Base-by-base conservation (phyloP, 345 rosid genomes). In the Eucalyptus cloeziana region DNA sequence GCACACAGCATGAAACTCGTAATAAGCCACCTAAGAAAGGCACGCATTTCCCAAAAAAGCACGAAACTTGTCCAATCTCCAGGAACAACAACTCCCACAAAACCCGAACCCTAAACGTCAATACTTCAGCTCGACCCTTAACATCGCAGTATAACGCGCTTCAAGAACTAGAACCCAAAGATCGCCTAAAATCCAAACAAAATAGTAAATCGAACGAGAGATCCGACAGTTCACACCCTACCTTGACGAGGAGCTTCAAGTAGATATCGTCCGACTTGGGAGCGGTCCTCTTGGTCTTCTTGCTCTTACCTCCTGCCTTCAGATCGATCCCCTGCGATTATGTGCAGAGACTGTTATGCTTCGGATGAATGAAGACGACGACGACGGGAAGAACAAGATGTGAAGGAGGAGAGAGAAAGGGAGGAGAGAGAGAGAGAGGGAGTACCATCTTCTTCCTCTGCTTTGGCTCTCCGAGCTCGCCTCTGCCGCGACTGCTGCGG, bases 181-280 rank as follows among this genome's bases (percentile, higher is more conserved):
- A 56, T 52, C 47, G 45, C 15, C 56, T 27, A 76, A 31, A n/a
- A 47, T 44, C n/a, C 54, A 30, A 85, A 25, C 31, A 1, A 43
- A 22, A 54, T n/a, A 47, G 44, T 22, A 49, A 54, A 52, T 47
- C 37, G 27, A 52, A 22, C 5, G 16, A 16, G 6, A 31, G 44
- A 79, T 31, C 24, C 40, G 21, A 19, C 37, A 6, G 54, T 16
- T 22, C 51, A 71, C 3, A 7, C 81, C 83, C 4, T n/a, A 96
- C 96, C 97, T 96, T 96, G 89, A 96, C 98, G 85, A 96, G 96
- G 44, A 96, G 96, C 94, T 95, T 96, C 87, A 96, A 96, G 86
- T 95, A 96, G 86, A 96, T 89, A 94, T 96, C 98, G 25, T 95
- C 92, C 12, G 97, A 95, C 71, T 95, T 96, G 25, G 98, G 96